Evolutionary conservation across 116 monocot species (phyloP).

Genomic region (Phalaenopsis hybrid): DNA sequence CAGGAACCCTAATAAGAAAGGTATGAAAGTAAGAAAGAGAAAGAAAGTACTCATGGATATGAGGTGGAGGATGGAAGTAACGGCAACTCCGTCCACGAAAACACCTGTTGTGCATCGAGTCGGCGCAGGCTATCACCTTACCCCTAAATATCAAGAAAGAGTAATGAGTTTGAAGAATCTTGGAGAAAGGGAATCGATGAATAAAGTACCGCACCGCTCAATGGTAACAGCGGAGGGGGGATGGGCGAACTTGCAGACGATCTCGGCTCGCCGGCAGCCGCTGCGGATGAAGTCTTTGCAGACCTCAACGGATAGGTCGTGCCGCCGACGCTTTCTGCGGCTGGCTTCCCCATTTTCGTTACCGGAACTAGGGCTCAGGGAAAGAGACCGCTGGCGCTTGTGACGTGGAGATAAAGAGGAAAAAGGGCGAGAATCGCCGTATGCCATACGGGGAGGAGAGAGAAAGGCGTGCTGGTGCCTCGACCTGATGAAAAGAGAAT

Average conservation of each 20-base stretch:
- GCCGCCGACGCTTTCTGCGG: not conserved
- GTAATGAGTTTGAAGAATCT: not conserved
- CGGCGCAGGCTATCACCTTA: conserved; percentile 31
- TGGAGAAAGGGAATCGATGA: not conserved
- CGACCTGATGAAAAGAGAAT: no score
- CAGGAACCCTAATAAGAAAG: not conserved
- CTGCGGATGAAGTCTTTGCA: conserved; percentile 27
- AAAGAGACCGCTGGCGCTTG: conserved; percentile 5
- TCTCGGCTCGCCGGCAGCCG: conserved; percentile 14
- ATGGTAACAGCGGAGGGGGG: conserved; percentile 30
- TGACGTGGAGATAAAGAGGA: not conserved
- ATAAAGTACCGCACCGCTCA: conserved; percentile 11
- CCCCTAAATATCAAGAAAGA: conserved; percentile 10
- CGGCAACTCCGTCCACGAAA: conserved; percentile 24
- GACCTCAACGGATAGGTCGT: conserved; percentile 17
- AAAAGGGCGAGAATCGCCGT: not conserved
- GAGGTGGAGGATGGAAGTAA: conserved; percentile 34
- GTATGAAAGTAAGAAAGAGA: not conserved
- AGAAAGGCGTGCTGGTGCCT: no score
- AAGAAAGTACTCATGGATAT: conserved; percentile 26
- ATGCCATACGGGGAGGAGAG: not conserved
- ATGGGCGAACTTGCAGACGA: conserved; percentile 37
- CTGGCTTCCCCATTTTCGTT: not conserved
- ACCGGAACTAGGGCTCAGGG: not conserved
- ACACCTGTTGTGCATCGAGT: conserved; percentile 26